phyloP scores from a whole-genome alignment of 345 rosid species.

The Linum usitatissimum region DNA sequence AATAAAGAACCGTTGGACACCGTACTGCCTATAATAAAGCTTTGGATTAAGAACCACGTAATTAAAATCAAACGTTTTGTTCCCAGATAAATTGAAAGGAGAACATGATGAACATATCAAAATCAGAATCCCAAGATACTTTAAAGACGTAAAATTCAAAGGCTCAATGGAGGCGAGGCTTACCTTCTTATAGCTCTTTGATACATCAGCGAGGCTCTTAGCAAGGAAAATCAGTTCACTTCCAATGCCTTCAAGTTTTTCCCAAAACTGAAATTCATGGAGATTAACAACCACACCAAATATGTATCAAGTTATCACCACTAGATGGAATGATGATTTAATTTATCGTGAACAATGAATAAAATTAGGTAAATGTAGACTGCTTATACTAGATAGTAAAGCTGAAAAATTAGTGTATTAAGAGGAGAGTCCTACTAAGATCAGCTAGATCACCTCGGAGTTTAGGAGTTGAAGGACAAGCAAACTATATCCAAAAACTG shows the following conservation, averaged over 20 bases:
- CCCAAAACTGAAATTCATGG: conserved; percentile 47
- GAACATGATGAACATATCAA: neutral
- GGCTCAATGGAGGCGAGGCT: neutral
- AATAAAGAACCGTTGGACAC: neutral
- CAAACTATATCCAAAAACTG: neutral
- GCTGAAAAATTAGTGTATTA: neutral
- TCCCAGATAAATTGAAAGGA: neutral
- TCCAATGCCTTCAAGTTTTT: conserved; percentile 53
- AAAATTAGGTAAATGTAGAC: neutral
- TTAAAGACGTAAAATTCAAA: neutral
- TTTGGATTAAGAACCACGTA: neutral
- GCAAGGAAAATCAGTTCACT: conserved; percentile 59
- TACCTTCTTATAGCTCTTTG: conserved; percentile 53
- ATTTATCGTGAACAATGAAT: neutral
- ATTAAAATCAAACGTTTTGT: neutral
- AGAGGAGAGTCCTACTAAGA: neutral
- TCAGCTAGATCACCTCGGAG: neutral
- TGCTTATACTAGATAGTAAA: neutral
- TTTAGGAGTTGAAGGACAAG: neutral
- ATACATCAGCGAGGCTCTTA: conserved; percentile 50
- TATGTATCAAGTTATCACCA: neutral
- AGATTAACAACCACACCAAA: neutral
- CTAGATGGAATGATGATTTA: neutral
- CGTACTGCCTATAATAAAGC: conserved; percentile 20
- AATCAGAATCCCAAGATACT: neutral